Conservation (phyloP, 768 basidiomycete genomes). For the Termitomyces sp. region DNA sequence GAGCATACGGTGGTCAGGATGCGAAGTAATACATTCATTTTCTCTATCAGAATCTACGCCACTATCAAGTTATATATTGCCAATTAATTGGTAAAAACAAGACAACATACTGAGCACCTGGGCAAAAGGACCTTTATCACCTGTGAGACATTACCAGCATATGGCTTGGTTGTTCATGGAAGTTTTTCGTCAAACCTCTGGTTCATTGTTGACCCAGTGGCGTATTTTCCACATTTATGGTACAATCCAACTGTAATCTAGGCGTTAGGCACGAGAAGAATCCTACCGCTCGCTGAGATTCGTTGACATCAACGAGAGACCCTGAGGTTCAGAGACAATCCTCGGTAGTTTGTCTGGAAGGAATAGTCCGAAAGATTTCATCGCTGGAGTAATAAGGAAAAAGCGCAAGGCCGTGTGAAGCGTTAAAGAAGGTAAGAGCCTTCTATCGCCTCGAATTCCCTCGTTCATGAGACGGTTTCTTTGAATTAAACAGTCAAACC, state of each 20-base stretch:
- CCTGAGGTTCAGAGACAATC: neutral
- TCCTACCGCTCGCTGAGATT: neutral
- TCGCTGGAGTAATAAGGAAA: neutral
- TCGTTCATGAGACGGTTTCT: neutral
- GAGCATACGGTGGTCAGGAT: no score
- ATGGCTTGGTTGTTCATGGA: neutral
- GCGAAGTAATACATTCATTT: neutral
- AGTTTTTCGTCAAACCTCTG: neutral
- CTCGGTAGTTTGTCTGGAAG: neutral
- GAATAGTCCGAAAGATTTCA: no score
- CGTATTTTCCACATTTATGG: neutral
- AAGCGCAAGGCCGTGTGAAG: neutral
- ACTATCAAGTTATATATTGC: neutral
- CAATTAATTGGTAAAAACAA: neutral
- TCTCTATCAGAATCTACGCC: neutral
- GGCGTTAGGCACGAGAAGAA: neutral
- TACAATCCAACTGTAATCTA: neutral
- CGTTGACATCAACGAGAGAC: neutral
- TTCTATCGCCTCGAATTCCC: neutral
- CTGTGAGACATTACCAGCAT: neutral
- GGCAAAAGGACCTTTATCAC: neutral
- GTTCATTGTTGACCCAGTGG: conserved; percentile 2
- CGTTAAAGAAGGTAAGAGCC: neutral
- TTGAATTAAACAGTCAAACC: neutral
- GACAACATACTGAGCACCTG: no score